phyloP scores from a whole-genome alignment of 2,329 filamentous ascomycete genomes.

The Basipetospora sp. region DNA sequence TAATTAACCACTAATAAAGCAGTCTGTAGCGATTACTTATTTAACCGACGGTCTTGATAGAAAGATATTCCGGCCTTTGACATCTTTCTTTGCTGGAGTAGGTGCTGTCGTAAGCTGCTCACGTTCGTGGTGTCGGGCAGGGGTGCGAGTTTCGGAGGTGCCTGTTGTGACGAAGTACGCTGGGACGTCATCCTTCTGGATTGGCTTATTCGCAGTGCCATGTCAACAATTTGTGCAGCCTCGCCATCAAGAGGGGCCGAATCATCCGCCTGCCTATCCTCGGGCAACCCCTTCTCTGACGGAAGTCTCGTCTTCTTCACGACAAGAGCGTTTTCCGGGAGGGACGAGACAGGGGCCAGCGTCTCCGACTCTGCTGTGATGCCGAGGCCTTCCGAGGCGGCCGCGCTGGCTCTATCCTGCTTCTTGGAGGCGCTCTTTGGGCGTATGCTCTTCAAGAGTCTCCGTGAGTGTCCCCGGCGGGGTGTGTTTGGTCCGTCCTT shows the following conservation, averaged over 20 bases:
- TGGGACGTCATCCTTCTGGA: slow-evolving; percentile 51
- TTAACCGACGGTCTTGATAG: too few relatives aligned
- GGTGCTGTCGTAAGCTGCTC: slow-evolving; percentile 49
- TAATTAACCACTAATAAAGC: too few relatives aligned
- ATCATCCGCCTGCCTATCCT: slow-evolving; percentile 12
- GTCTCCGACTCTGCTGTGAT: not conserved
- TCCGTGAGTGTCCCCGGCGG: not conserved
- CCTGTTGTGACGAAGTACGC: slow-evolving; percentile 37
- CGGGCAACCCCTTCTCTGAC: not conserved
- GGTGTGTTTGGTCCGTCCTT: not conserved
- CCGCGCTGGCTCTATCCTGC: not conserved
- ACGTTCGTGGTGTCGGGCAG: slow-evolving; percentile 37
- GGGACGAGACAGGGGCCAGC: not conserved
- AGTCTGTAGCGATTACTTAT: too few relatives aligned
- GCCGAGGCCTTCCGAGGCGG: not conserved
- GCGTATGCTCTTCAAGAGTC: slow-evolving; percentile 4
- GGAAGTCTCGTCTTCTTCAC: not conserved
- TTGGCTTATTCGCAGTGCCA: slow-evolving; percentile 80
- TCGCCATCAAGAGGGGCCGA: slow-evolving; percentile 47
- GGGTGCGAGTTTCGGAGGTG: slow-evolving; percentile 35
- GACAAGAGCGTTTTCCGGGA: not conserved
- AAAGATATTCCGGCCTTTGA: slow-evolving; percentile 46
- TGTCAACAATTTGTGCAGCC: slow-evolving; percentile 77
- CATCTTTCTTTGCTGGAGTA: slow-evolving; percentile 54
- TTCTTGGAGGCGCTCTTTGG: slow-evolving; percentile 1